phyloP scores from a whole-genome alignment of 495 filamentous ascomycete species.

The Aspergillus ellipticus region DNA sequence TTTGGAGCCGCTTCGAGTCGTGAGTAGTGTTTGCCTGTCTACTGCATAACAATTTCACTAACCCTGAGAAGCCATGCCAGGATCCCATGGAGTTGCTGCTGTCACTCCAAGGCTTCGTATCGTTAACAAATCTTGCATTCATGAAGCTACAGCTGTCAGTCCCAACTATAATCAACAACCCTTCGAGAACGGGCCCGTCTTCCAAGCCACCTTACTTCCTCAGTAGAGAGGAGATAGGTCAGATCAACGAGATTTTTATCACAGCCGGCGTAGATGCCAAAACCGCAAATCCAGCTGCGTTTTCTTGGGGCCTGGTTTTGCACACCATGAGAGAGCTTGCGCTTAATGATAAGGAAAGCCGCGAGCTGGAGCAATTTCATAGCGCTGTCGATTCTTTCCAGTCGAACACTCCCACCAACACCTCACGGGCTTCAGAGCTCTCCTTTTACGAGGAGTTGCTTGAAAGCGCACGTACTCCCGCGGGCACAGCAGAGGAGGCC shows the following conservation, averaged over 20 bases:
- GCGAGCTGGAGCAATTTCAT: slow-evolving; percentile 60
- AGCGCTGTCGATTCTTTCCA: slow-evolving; percentile 55
- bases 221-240: slow-evolving; percentile 55
- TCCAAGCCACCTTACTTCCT: slow-evolving; percentile 56
- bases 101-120: slow-evolving; percentile 63
- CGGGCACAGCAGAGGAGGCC: slow-evolving; percentile 40
- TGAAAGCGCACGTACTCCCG: slow-evolving; percentile 41
- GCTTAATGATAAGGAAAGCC: slow-evolving; percentile 51
- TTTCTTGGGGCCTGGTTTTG: slow-evolving; percentile 76
- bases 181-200: slow-evolving; percentile 12
- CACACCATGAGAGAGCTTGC: slow-evolving; percentile 61
- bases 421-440: slow-evolving; percentile 28
- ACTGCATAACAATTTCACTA: not conserved
- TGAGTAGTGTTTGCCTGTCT: slow-evolving; percentile 31
- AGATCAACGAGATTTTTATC: slow-evolving; percentile 62
- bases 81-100: slow-evolving; percentile 48
- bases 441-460: slow-evolving; percentile 51
- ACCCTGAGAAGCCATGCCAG: slow-evolving; percentile 36
- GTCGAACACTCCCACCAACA: slow-evolving; percentile 31
- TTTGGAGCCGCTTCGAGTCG: slow-evolving; percentile 54
- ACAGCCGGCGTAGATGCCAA: slow-evolving; percentile 43
- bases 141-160: slow-evolving; percentile 58
- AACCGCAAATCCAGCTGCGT: slow-evolving; percentile 63
- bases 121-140: slow-evolving; percentile 69
- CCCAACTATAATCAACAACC: slow-evolving; percentile 26